Percentiles rank a stretch among this genome's conserved stretches.
These are phyloP conservation scores for Cocos nucifera DNA, from an alignment of 176 grass and related monocot genomes.

Conservation along the genomic window DNA sequence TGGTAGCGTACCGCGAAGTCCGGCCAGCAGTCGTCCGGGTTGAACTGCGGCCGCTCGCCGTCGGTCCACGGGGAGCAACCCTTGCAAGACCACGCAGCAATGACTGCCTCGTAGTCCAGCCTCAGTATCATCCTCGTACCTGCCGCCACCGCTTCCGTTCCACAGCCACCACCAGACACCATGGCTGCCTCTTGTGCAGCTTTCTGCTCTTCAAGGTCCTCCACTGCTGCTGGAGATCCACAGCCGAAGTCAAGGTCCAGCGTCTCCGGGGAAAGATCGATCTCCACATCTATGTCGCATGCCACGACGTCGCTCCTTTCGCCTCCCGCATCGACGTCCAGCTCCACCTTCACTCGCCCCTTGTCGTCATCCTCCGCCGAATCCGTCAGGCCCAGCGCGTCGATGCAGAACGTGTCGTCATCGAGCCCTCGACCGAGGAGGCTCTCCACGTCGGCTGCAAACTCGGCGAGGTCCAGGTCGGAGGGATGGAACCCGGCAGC, in stretches of 20 bases:
- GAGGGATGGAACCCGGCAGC: constrained; percentile 39
- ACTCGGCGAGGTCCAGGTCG: constrained; percentile 67
- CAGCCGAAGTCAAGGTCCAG: background rate
- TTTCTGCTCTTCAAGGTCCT: background rate
- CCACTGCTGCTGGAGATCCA: background rate
- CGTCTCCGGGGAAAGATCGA: background rate
- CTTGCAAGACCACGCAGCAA: constrained; percentile 52
- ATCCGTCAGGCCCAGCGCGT: constrained; percentile 37
- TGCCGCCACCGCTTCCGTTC: constrained; percentile 5
- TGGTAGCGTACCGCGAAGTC: constrained; percentile 43
- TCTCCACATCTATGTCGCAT: background rate
- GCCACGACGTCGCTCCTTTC: background rate
- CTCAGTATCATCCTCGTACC: constrained; percentile 45
- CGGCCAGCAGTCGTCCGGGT: constrained; percentile 35
- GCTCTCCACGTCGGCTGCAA: constrained; percentile 84
- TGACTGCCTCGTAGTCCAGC: constrained; percentile 82
- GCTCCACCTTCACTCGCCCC: constrained; percentile 14
- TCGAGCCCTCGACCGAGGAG: constrained; percentile 53
- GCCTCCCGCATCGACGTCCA: no score
- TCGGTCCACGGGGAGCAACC: constrained; percentile 59
- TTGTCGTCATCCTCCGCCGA: constrained; percentile 29
- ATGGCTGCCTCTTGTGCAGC: constrained; percentile 15
- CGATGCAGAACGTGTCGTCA: constrained; percentile 24
- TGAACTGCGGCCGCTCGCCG: constrained; percentile 50
- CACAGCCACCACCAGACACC: background rate